Conservation (phyloP, 495 filamentous ascomycete species). For the Margaritispora aquatica region DNA sequence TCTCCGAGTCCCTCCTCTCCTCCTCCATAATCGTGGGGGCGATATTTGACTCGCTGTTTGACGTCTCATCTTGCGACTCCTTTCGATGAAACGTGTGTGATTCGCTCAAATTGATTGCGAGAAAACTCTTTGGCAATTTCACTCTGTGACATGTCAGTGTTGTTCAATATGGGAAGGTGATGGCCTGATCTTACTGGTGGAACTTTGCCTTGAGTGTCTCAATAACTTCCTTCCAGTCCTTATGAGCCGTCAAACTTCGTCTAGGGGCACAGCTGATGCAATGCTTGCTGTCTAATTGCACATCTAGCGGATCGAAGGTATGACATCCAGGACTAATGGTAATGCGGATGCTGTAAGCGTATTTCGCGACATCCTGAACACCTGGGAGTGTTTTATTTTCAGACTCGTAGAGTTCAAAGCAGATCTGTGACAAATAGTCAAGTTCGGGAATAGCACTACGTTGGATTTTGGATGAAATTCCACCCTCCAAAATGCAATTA, state of each 20-base stretch:
- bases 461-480: constrained; percentile 84
- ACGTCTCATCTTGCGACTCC: background rate
- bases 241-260: constrained; percentile 83
- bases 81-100: constrained; percentile 50
- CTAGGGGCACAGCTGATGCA: constrained; percentile 88
- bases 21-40: background rate
- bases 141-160: constrained; percentile 48
- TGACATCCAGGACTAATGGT: constrained; percentile 94
- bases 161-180: background rate
- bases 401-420: constrained; percentile 95
- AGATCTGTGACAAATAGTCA: constrained; percentile 96
- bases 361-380: constrained; percentile 36
- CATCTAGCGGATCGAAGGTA: constrained; percentile 89
- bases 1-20: background rate
- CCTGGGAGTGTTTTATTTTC: constrained; percentile 57
- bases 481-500: constrained; percentile 96
- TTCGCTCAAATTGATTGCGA: constrained; percentile 85
- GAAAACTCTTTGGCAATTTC: constrained; percentile 88
- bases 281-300: constrained; percentile 91
- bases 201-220: constrained; percentile 93
- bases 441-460: constrained; percentile 91
- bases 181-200: constrained; percentile 59
- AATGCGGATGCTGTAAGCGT: constrained; percentile 92
- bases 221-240: constrained; percentile 91
- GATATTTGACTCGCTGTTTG: background rate